Conservation (phyloP, 306 rosid genomes). For the Lithocarpus polystachyus region DNA sequence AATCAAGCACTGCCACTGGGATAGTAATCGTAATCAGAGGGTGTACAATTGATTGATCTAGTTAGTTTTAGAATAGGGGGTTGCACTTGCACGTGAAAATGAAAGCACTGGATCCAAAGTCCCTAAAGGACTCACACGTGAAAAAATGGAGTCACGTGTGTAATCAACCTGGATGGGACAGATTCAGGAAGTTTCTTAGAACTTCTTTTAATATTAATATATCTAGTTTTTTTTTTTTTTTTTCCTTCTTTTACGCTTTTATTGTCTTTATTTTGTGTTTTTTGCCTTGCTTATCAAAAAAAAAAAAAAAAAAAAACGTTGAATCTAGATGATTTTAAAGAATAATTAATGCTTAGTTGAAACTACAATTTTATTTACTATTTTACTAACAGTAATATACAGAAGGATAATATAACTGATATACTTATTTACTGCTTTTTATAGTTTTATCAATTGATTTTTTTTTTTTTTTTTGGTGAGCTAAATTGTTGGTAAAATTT, state of each 20-base stretch:
- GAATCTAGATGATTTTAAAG: neutral
- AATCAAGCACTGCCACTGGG: slow-evolving; percentile 38
- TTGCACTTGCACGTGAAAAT: neutral
- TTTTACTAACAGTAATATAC: neutral
- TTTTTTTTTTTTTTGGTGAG: neutral
- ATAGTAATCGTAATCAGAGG: slow-evolving; percentile 30
- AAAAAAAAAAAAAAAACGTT: neutral
- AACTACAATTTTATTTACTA: neutral
- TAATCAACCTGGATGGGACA: slow-evolving; percentile 42
- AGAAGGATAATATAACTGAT: neutral
- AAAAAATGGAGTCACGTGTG: slow-evolving; percentile 39
- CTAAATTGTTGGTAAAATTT: neutral
- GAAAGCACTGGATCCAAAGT: slow-evolving; percentile 33
- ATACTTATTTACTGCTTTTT: too few species aligned
- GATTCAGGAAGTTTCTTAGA: slow-evolving; percentile 56
- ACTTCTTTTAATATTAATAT: neutral
- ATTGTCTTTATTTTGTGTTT: neutral
- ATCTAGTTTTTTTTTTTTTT: neutral
- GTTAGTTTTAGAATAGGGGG: neutral
- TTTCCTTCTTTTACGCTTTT: neutral
- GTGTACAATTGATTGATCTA: slow-evolving; percentile 48
- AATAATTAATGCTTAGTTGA: neutral
- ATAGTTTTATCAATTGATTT: too few species aligned
- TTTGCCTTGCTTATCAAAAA: too few species aligned
- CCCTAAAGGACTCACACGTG: slow-evolving; percentile 51